A percentile compares a stretch with the other conserved stretches of the same genome.
These are phyloP conservation scores for Septoria linicola DNA, from an alignment of 2,329 filamentous ascomycete genomes.

Conservation along the genomic window DNA sequence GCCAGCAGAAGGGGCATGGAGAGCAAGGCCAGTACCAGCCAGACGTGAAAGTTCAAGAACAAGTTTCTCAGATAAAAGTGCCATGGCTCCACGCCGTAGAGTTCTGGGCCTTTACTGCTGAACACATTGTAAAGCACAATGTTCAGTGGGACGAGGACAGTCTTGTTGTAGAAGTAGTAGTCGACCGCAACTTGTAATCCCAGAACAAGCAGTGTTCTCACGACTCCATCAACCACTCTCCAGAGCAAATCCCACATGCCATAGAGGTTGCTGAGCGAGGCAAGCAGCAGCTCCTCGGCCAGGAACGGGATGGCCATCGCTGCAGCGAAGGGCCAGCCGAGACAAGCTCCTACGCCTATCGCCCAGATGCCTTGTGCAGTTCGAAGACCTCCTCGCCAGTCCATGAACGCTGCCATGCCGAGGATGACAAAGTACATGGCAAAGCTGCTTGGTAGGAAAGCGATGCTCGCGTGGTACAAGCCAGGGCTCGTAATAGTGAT, in stretches of 20 bases:
- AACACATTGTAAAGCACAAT: conserved; percentile 97
- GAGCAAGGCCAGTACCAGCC: conserved; percentile 77
- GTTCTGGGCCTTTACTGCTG: conserved; percentile 73
- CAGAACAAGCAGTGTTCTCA: conserved; percentile 66
- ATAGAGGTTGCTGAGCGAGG: conserved; percentile 41
- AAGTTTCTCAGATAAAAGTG: conserved; percentile 94
- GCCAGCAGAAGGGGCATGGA: conserved; percentile 73
- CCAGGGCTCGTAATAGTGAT: conserved; percentile 77
- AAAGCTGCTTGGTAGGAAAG: conserved; percentile 90
- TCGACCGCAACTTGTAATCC: conserved; percentile 71
- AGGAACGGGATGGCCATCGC: conserved; percentile 80
- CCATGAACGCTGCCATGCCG: conserved; percentile 84
- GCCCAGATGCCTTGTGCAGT: conserved; percentile 83
- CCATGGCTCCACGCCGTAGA: conserved; percentile 96
- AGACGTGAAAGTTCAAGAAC: conserved; percentile 90
- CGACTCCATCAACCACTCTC: conserved; percentile 65
- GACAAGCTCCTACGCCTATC: conserved; percentile 79
- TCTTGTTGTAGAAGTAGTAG: conserved; percentile 81
- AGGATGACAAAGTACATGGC: conserved; percentile 93
- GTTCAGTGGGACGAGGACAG: conserved; percentile 79
- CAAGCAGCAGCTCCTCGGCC: conserved; percentile 68
- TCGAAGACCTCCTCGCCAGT: conserved; percentile 76
- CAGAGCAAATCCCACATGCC: conserved; percentile 56
- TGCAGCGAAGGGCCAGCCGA: conserved; percentile 93
- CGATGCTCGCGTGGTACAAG: conserved; percentile 86